phyloP scores from a whole-genome alignment of 495 filamentous ascomycete species.

The Hypoxylon lenormandii region DNA sequence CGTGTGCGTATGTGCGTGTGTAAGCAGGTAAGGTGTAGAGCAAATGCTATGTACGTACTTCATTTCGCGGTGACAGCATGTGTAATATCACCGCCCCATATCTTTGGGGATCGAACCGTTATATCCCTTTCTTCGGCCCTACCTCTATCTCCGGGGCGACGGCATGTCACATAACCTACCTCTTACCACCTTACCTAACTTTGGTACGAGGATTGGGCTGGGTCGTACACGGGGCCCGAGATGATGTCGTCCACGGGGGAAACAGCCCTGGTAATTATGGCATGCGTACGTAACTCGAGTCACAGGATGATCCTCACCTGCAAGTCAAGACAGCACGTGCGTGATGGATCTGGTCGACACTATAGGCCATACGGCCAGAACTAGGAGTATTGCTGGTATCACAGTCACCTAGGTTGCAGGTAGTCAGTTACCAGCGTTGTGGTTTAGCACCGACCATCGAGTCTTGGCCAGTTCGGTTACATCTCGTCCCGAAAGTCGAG shows the following conservation, averaged over 20 bases:
- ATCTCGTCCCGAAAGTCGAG: neutral
- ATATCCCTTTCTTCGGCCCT: slow-evolving; percentile 19
- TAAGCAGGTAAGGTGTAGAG: neutral
- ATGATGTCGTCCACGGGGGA: neutral
- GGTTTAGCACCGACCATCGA: neutral
- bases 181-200: neutral
- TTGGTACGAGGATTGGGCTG: slow-evolving; percentile 1
- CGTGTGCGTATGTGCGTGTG: neutral
- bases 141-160: slow-evolving; percentile 25
- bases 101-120: neutral
- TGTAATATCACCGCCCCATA: slow-evolving; percentile 2
- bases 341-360: neutral
- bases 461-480: neutral
- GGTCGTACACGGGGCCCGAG: slow-evolving; percentile 7
- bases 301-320: slow-evolving; percentile 5
- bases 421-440: neutral
- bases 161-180: neutral
- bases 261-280: neutral
- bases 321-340: slow-evolving; percentile 15
- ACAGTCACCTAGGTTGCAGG: too few species aligned
- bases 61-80: neutral
- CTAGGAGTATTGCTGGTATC: too few species aligned
- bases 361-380: neutral
- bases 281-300: slow-evolving; percentile 10
- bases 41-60: neutral